phyloP scores from a whole-genome alignment of 2,329 filamentous ascomycete genomes.

The Aspergillus sp. region DNA sequence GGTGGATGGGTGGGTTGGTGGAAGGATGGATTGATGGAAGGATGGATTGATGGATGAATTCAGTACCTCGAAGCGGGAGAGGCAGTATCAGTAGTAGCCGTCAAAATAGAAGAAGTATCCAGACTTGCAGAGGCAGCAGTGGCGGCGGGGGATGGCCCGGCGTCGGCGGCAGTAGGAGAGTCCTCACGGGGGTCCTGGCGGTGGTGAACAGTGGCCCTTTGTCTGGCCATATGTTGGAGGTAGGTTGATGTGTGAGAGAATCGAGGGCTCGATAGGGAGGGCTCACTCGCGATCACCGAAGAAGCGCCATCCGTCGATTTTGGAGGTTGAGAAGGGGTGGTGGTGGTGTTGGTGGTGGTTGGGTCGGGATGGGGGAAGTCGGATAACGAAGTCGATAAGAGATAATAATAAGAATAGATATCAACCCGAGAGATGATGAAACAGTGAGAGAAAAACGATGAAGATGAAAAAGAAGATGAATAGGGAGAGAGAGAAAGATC shows the following conservation, averaged over 20 bases:
- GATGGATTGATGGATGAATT: constrained; percentile 11
- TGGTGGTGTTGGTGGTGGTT: constrained; percentile 5
- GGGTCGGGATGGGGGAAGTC: not conserved
- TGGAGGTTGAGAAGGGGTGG: constrained; percentile 15
- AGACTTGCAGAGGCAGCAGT: constrained; percentile 16
- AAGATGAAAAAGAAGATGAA: not conserved
- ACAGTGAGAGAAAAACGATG: constrained; percentile 2
- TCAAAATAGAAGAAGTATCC: constrained; percentile 12
- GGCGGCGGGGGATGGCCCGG: constrained; percentile 11
- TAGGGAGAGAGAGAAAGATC: constrained; percentile 2
- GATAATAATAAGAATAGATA: not conserved
- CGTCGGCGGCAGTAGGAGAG: constrained; percentile 18
- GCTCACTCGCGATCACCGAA: constrained; percentile 24
- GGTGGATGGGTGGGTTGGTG: constrained; percentile 8
- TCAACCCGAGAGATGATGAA: not conserved
- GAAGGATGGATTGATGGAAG: constrained; percentile 8
- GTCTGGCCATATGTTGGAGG: constrained; percentile 38
- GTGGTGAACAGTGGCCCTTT: constrained; percentile 35
- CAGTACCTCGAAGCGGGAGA: constrained; percentile 31
- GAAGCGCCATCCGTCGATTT: constrained; percentile 37
- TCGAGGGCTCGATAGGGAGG: constrained; percentile 21
- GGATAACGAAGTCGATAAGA: not conserved
- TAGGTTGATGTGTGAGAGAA: constrained; percentile 24
- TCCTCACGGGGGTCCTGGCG: constrained; percentile 37
- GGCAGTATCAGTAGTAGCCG: constrained; percentile 21